Evolutionary conservation across 768 basidiomycete species (phyloP), one percentile per base, ranked within the genome.

Genomic region (Auricularia auricula-judae): DNA sequence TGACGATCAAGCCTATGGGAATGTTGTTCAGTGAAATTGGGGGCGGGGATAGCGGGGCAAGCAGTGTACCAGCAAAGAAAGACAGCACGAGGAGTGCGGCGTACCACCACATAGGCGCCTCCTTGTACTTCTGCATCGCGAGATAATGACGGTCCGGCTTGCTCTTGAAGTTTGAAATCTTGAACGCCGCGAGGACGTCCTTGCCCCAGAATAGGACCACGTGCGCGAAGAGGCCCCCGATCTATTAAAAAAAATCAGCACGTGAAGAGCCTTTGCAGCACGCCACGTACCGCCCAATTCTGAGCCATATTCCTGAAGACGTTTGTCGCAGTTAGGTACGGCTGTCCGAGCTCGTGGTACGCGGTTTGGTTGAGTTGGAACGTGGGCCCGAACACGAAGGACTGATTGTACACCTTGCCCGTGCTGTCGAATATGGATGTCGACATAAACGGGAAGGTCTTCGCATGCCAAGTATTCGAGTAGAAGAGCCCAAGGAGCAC

Each of bases 31-130:
- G 18, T 8, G 14, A 62, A 36, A 34, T 53, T 62, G 34, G 29
- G 21, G 54, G 8, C 65, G 21, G 29, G n/a, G 14, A 33, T 2
- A 56, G 43, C 35, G 62, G 63, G 18, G 11, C 39, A 42, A 42
- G 60, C 23, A 3, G 62, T 74, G 65, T 67, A 84, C 84, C 85
- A 21, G 83, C 82, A 36, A 84, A 70, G 74, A 86, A 85, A 0
- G 85, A 70, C 7, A 84, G 70, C 1, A 74, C 69, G 2, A 85
- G 72, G 47, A 86, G 76, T 36, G 76, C 69, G 8, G 72, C 66
- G 70, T 86, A 86, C 85, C 85, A 86, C 76, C 81, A 85, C 80
- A 77, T 79, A 2, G 85, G 85, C 0, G 78, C 82, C 72, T 86
- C 84, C 43, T 80, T 76, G 72, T 86, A 86, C 70, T 81, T 83